Base-by-base conservation (phyloP, 179 eudicot genomes). In the Gypsophila paniculata region DNA sequence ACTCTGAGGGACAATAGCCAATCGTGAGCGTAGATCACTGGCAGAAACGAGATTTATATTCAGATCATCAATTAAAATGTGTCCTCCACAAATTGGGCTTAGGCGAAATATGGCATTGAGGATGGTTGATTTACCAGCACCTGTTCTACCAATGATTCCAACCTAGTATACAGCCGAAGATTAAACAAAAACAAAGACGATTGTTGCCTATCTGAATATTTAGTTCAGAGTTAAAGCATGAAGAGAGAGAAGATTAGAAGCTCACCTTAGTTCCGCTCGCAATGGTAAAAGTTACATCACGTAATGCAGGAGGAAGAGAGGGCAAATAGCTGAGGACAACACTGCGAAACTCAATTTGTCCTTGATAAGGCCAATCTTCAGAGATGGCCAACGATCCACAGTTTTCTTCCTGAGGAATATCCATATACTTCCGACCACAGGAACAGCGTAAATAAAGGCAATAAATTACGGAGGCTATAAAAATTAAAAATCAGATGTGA, bases 81-180 rank as follows among this genome's bases (percentile, higher is more conserved):
- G 19, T 63, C 99, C 99, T 76, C 83, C 81, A 71, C 83, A 84
- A 29, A 87, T 79, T 51, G 93, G 96, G 75, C 85, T 87, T 44
- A 95, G 87, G 68, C 96, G 90, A 76, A 95, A 92, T 74, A 95
- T 79, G 60, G 90, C 98, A 83, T 95, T 95, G 72, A 95, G 77
- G 53, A 95, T 75, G 73, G 96, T 95, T 49, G 99, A 95, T 83
- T 95, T 95, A 80, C 99, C 99, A 52, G 99, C 99, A 71, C 98
- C 99, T 38, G 99, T 95, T 82, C 99, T 85, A 80, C 99, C 99
- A 79, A 95, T 74, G 69, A 95, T 83, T 59, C 99, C 99, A 65
- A 90, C 94, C 99, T 95, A 80, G 69, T 22, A 22, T 44, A 44
- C 61, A 69, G 25, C 55, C 57, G 51, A 29, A n/a, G 42, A 34